Base-by-base conservation (phyloP, 1,284 basidiomycete species). In the Ceratobasidium theobromae region DNA sequence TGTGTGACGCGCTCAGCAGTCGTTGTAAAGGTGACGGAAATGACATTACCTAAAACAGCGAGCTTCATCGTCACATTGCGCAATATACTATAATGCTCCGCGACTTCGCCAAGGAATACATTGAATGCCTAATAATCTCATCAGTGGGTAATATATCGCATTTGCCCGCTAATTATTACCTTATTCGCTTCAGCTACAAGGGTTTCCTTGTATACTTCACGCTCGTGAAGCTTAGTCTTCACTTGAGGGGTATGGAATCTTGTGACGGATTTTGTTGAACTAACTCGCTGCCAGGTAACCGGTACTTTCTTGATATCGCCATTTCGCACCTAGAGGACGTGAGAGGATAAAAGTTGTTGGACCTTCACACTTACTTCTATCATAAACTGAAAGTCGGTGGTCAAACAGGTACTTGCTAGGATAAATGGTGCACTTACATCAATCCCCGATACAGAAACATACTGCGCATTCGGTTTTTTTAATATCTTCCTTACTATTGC, bases 221-320 rank as follows among this genome's bases (percentile, higher is more conserved):
- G 84, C 72, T 93, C 86, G 69, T 89, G 82, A 0, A 89, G 75
- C 76, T 91, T 84, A 18, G 78, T 75, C 55, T 85, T 82, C 18
- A 92, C 83, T 30, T 81, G 80, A 0, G 94, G 93, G 0, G 93
- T 87, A 58, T 90, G 89, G 75, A 91, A 98, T n/a, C 96, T 83
- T 51, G 86, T 84, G 27, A 82, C 78, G 18, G 78, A 78, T 75
- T 88, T 95, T 0, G 95, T 98, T 90, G 84, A 86, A 38, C 86
- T 91, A 53, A 95, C 80, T 40, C 90, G 79, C 51, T 85, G 79
- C 95, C 95, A 99, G 66, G 84, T 82, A 4, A 83, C 81, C 0
- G 96, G 96, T 2, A 93, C 85, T 9, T 82, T 82, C 69, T 84
- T 83, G 12, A 87, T 86, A 51, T 93, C 91, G 5, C 80, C 80